Evolutionary conservation across 2,329 filamentous ascomycete genomes (phyloP).

Genomic region (Pochonia chlamydosporia): DNA sequence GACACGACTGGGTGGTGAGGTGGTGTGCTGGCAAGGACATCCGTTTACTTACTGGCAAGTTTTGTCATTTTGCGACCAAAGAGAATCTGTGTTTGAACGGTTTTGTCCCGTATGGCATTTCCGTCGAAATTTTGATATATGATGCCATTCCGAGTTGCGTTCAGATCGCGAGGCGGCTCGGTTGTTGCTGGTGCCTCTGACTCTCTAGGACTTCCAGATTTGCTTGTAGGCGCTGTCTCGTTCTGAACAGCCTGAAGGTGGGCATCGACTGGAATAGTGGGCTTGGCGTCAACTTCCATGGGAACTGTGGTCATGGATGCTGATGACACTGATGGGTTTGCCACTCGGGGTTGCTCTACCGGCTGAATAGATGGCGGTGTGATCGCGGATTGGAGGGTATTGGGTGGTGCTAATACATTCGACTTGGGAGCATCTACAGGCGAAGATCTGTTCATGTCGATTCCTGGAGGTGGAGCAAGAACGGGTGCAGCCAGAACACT

Average conservation of each 20-base stretch:
- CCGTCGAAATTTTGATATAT: constrained; percentile 57
- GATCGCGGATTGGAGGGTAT: constrained; percentile 27
- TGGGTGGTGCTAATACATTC: constrained; percentile 39
- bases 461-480: constrained; percentile 28
- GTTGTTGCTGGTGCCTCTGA: constrained; percentile 14
- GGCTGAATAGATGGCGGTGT: constrained; percentile 8
- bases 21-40: no score
- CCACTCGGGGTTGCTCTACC: background rate
- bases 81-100: constrained; percentile 52
- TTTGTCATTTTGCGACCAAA: constrained; percentile 55
- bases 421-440: constrained; percentile 32
- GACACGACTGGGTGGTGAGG: no score
- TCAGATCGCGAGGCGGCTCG: constrained; percentile 11
- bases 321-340: background rate
- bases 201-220: constrained; percentile 7
- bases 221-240: constrained; percentile 10
- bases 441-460: constrained; percentile 18
- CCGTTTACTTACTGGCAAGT: constrained; percentile 50
- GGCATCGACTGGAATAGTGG: background rate
- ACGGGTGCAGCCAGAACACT: constrained; percentile 32
- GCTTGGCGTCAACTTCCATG: background rate
- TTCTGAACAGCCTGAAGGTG: constrained; percentile 10
- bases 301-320: background rate
- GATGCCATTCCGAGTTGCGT: constrained; percentile 43
- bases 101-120: constrained; percentile 48